phyloP scores from a whole-genome alignment of 352 stramenopile species.

The Globisporangium solare region DNA sequence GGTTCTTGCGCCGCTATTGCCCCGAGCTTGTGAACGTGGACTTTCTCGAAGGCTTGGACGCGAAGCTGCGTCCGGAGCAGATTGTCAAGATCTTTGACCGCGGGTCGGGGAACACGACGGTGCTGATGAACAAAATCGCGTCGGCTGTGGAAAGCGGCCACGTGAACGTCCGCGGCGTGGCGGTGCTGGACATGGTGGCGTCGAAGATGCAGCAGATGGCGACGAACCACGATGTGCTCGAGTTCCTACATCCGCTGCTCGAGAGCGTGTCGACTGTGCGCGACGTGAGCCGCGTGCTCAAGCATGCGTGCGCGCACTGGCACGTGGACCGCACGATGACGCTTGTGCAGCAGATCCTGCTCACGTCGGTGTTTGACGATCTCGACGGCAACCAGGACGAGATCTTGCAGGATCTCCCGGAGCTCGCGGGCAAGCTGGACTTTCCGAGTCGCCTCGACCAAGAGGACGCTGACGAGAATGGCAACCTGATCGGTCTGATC shows the following conservation, averaged over 20 bases:
- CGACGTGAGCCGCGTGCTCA: conserved; percentile 60
- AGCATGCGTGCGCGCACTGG: conserved; percentile 59
- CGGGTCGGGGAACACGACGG: conserved; percentile 46
- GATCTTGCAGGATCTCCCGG: conserved; percentile 53
- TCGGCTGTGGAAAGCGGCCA: conserved; percentile 69
- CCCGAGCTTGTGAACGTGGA: conserved; percentile 82
- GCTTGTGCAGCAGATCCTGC: conserved; percentile 71
- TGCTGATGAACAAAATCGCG: conserved; percentile 74
- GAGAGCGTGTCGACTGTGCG: conserved; percentile 71
- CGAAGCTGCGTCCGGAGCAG: conserved; percentile 45
- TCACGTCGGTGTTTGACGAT: conserved; percentile 77
- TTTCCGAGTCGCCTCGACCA: conserved; percentile 77
- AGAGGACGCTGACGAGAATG: conserved; percentile 79
- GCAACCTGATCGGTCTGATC: conserved; percentile 71
- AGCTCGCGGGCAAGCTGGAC: conserved; percentile 55
- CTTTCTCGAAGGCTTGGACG: conserved; percentile 76
- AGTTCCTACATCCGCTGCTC: conserved; percentile 60
- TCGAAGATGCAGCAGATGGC: conserved; percentile 23
- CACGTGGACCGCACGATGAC: conserved; percentile 44
- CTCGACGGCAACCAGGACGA: conserved; percentile 80
- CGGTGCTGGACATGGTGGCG: conserved; percentile 26
- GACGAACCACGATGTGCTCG: conserved; percentile 58
- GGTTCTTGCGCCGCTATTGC: conserved; percentile 55
- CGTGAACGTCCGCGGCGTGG: conserved; percentile 47
- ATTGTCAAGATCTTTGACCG: conserved; percentile 67